phyloP scores from a whole-genome alignment of 345 rosid genomes.

The Angophora floribunda region DNA sequence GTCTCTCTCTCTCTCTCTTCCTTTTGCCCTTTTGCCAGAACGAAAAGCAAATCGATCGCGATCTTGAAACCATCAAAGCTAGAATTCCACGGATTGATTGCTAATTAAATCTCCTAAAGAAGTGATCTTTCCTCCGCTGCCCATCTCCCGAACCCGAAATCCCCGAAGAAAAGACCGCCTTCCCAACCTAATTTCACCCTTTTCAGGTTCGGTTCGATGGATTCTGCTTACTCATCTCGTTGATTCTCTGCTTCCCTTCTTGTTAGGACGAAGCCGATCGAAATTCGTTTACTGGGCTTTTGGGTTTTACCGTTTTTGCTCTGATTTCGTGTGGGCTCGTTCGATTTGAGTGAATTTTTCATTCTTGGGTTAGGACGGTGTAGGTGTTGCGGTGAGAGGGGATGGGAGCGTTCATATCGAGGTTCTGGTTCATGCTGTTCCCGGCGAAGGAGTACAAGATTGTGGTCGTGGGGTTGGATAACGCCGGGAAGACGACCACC shows the following conservation, averaged over 20 bases:
- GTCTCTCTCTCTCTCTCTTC: not conserved
- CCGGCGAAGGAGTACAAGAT: slow-evolving; percentile 98
- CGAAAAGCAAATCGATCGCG: not conserved
- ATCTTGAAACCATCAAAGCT: not conserved
- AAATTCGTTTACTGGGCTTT: not conserved
- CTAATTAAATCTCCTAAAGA: not conserved
- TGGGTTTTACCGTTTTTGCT: not conserved
- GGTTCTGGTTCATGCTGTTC: slow-evolving; percentile 93
- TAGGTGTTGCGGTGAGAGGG: not conserved
- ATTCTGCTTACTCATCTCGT: not conserved
- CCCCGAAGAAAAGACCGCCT: not conserved
- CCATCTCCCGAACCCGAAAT: not conserved
- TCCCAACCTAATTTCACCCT: not conserved
- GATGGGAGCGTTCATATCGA: slow-evolving; percentile 86
- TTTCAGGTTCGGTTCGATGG: not conserved
- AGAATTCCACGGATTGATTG: not conserved
- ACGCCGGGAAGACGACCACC: slow-evolving; percentile 96
- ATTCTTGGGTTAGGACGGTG: not conserved
- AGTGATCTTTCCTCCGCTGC: not conserved
- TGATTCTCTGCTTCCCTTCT: not conserved
- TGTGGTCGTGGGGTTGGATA: slow-evolving; percentile 92
- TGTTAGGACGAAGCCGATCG: not conserved
- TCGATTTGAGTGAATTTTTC: not conserved
- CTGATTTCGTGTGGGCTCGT: not conserved
- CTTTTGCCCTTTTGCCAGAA: not conserved